A percentile compares a stretch with the other conserved stretches of the same genome.
These are phyloP conservation scores for Wickerhamomyces strasburgensis DNA, from an alignment of 805 yeast species.

Conservation along the genomic window DNA sequence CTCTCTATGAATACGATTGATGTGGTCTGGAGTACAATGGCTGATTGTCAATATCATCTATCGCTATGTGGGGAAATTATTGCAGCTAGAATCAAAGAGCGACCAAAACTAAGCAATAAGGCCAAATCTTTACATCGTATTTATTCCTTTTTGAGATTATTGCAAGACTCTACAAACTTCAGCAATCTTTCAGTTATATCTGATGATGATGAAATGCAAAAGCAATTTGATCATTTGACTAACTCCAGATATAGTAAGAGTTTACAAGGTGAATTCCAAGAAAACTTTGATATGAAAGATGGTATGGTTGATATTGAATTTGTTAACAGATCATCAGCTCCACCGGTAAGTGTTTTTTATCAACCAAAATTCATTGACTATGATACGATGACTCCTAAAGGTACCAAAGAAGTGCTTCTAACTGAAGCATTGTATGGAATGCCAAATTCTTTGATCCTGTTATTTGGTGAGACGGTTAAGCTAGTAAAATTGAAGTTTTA, in stretches of 20 bases:
- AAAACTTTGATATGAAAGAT: constrained; percentile 34
- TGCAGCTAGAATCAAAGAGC: constrained; percentile 57
- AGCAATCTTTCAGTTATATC: constrained; percentile 15
- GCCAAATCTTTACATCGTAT: constrained; percentile 76
- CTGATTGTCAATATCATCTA: constrained; percentile 72
- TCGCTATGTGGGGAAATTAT: constrained; percentile 74
- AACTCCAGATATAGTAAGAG: constrained; percentile 21
- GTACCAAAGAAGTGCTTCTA: constrained; percentile 49
- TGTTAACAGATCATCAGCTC: constrained; percentile 13
- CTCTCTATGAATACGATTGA: constrained; percentile 85
- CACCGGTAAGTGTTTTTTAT: constrained; percentile 9
- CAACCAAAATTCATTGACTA: constrained; percentile 38
- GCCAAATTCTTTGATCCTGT: constrained; percentile 70
- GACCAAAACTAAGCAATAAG: constrained; percentile 66
- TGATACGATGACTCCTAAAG: constrained; percentile 27
- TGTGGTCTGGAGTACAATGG: constrained; percentile 88
- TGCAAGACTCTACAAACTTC: constrained; percentile 59
- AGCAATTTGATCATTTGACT: constrained; percentile 9
- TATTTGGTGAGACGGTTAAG: constrained; percentile 70
- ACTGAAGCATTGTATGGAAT: constrained; percentile 81
- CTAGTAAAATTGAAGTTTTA: constrained; percentile 58
- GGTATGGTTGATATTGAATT: constrained; percentile 45
- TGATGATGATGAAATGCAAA: constrained; percentile 10
- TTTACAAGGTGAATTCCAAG: constrained; percentile 30
- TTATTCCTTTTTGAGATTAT: constrained; percentile 64